Evolutionary conservation across 495 filamentous ascomycete genomes (phyloP).

Genomic region (Wilcoxina mikolae): DNA sequence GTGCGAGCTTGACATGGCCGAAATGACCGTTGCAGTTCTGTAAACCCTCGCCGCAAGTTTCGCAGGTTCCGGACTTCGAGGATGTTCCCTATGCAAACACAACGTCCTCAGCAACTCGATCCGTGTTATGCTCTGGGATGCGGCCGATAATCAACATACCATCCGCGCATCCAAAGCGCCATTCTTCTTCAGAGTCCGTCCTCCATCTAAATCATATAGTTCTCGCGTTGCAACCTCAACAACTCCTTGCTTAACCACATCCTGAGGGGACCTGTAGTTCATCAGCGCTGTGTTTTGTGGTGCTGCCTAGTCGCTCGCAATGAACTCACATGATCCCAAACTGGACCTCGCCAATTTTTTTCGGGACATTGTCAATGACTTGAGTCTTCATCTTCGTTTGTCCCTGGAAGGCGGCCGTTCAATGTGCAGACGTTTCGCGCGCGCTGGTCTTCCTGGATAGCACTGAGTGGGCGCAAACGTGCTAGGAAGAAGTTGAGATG

Average conservation of each 20-base stretch:
- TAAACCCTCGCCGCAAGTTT: constrained; percentile 64
- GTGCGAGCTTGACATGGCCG: constrained; percentile 72
- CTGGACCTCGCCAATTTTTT: constrained; percentile 80
- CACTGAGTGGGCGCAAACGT: no score
- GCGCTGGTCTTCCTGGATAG: no score
- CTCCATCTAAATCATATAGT: constrained; percentile 71
- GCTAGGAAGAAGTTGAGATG: no score
- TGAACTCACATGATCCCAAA: constrained; percentile 71
- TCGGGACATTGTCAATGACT: constrained; percentile 71
- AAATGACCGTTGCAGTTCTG: constrained; percentile 87
- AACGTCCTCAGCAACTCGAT: constrained; percentile 16
- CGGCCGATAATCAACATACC: no score
- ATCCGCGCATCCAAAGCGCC: constrained; percentile 75
- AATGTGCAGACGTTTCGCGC: no score
- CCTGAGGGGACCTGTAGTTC: constrained; percentile 56
- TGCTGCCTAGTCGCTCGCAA: neutral
- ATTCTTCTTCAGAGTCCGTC: constrained; percentile 53
- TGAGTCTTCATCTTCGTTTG: constrained; percentile 64
- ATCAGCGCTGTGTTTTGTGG: constrained; percentile 8
- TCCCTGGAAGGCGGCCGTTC: no score
- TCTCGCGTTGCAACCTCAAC: constrained; percentile 81
- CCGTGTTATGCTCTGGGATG: no score
- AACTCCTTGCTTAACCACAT: constrained; percentile 86
- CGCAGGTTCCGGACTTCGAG: constrained; percentile 56
- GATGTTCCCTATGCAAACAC: constrained; percentile 54